phyloP scores from a whole-genome alignment of 129 eudicot species.

The Silybum marianum region DNA sequence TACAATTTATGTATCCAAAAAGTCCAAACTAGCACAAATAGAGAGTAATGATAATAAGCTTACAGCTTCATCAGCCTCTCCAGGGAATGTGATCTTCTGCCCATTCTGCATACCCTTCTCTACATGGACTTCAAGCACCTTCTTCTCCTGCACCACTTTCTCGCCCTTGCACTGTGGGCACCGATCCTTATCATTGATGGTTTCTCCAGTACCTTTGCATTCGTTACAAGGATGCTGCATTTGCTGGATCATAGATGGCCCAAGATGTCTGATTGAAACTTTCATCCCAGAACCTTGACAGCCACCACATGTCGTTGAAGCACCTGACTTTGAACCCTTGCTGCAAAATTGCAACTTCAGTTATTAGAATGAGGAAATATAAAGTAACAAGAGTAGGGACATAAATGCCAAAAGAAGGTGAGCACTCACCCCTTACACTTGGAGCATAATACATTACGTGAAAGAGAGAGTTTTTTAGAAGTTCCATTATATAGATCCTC shows the following conservation, averaged over 20 bases:
- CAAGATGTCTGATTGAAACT: conserved; percentile 68
- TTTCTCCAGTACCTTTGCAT: conserved; percentile 81
- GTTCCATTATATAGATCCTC: conserved; percentile 74
- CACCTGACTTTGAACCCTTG: conserved; percentile 77
- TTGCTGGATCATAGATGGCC: conserved; percentile 82
- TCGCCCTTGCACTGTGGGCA: conserved; percentile 74
- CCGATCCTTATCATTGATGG: conserved; percentile 58
- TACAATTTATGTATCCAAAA: too few relatives aligned
- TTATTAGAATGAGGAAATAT: background rate
- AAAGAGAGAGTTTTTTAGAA: conserved; percentile 68
- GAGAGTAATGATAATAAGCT: background rate
- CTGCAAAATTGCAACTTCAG: conserved; percentile 25
- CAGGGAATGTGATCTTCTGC: conserved; percentile 71
- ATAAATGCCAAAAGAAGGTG: background rate
- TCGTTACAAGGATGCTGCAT: conserved; percentile 83
- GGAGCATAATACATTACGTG: conserved; percentile 67
- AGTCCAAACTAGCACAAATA: too few relatives aligned
- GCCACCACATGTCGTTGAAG: conserved; percentile 56
- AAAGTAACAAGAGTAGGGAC: background rate
- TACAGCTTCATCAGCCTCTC: conserved; percentile 86
- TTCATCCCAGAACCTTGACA: conserved; percentile 83
- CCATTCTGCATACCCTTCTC: conserved; percentile 82
- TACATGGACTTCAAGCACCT: conserved; percentile 67
- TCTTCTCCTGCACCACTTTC: conserved; percentile 74
- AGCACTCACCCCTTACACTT: conserved; percentile 71